A percentile compares a stretch with the other conserved stretches of the same genome.
Evolutionary conservation across 768 basidiomycete species (phyloP).

Genomic region (Agaricus subrufescens): DNA sequence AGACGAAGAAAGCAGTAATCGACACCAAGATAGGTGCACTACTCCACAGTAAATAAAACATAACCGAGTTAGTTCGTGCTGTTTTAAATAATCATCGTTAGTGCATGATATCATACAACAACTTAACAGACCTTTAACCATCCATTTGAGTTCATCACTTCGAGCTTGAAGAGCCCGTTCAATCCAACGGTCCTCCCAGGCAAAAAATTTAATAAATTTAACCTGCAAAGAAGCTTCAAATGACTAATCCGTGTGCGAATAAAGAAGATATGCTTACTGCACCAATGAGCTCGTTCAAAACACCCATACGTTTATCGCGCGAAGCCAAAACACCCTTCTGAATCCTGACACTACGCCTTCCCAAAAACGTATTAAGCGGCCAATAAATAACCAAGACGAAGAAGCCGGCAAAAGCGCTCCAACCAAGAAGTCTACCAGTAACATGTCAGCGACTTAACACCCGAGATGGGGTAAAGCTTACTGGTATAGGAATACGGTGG

Average conservation of each 20-base stretch:
- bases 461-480: constrained; percentile 23
- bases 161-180: constrained; percentile 58
- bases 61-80: constrained; percentile 69
- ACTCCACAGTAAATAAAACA: constrained; percentile 72
- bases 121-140: constrained; percentile 53
- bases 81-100: background rate
- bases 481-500: constrained; percentile 73
- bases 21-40: constrained; percentile 78
- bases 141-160: constrained; percentile 68
- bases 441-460: background rate
- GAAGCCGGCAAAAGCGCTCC: constrained; percentile 75
- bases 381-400: constrained; percentile 59
- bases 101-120: background rate
- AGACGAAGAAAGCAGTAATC: constrained; percentile 72
- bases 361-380: constrained; percentile 68
- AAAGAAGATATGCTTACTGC: constrained; percentile 34
- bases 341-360: constrained; percentile 54
- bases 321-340: constrained; percentile 57
- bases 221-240: constrained; percentile 28
- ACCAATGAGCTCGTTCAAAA: constrained; percentile 73
- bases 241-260: background rate
- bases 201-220: constrained; percentile 83
- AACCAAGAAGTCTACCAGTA: constrained; percentile 48
- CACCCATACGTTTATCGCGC: constrained; percentile 72
- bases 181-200: constrained; percentile 79